phyloP scores from a whole-genome alignment of 2,329 filamentous ascomycete genomes.

The Neurospora sp. region DNA sequence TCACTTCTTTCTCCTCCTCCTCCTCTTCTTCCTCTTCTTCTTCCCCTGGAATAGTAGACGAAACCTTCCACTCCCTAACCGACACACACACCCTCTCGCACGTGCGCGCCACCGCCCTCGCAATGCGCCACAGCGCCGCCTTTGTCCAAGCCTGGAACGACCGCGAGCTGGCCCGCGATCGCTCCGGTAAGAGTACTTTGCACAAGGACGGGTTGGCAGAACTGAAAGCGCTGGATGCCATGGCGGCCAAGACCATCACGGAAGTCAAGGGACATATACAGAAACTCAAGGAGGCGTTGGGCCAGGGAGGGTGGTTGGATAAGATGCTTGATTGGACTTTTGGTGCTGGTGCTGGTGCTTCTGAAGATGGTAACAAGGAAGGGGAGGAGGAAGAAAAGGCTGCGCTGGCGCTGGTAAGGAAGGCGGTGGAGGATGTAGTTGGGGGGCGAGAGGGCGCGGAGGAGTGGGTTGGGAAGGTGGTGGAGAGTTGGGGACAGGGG shows the following conservation, averaged over 20 bases:
- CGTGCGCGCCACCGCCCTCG: constrained; percentile 28
- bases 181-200: constrained; percentile 22
- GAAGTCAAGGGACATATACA: constrained; percentile 25
- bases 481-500: constrained; percentile 29
- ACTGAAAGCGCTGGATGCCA: constrained; percentile 22
- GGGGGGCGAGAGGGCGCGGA: constrained; percentile 22
- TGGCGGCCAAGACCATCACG: constrained; percentile 17
- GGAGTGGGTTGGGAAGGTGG: constrained; percentile 26
- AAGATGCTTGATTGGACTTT: constrained; percentile 26
- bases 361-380: neutral
- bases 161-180: constrained; percentile 23
- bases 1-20: neutral
- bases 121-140: constrained; percentile 21
- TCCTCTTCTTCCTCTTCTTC: too few species aligned
- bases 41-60: neutral
- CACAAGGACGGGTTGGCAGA: constrained; percentile 25
- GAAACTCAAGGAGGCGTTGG: constrained; percentile 21
- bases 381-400: constrained; percentile 1
- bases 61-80: constrained; percentile 21
- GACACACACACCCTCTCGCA: constrained; percentile 27
- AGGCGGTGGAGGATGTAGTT: constrained; percentile 20
- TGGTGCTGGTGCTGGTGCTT: constrained; percentile 2
- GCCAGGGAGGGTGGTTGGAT: constrained; percentile 28
- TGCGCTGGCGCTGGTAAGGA: constrained; percentile 5
- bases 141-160: constrained; percentile 24